Percentiles rank a stretch among this genome's conserved stretches.
These are phyloP conservation scores for Capsella bursapastoris DNA, from an alignment of 345 rosid species.

Conservation along the genomic window DNA sequence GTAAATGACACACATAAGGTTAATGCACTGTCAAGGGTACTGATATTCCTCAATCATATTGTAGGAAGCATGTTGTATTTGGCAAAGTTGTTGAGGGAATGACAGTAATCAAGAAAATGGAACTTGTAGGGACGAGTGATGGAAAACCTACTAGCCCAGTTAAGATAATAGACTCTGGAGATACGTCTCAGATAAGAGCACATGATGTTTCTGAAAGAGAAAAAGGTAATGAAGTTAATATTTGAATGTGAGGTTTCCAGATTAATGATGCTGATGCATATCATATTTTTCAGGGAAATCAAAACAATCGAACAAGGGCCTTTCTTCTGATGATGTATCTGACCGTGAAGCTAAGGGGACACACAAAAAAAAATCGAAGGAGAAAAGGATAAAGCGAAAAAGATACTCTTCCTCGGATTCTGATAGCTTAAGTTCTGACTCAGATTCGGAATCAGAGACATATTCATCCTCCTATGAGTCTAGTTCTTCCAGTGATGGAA, in stretches of 20 bases:
- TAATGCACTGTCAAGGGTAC: conserved; percentile 22
- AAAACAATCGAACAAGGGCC: conserved; percentile 57
- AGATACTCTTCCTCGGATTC: conserved; percentile 87
- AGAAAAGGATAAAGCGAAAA: conserved; percentile 63
- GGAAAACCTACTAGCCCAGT: conserved; percentile 67
- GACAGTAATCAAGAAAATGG: conserved; percentile 81
- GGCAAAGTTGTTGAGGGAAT: conserved; percentile 89
- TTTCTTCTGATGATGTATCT: conserved; percentile 61
- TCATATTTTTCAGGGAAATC: conserved; percentile 58
- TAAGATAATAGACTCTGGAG: conserved; percentile 79
- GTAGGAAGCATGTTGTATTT: conserved; percentile 97
- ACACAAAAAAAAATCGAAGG: conserved; percentile 58
- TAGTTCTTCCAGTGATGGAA: conserved; percentile 78
- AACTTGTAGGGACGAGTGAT: conserved; percentile 67
- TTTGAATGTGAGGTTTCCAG: conserved; percentile 28
- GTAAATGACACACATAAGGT: conserved; percentile 2
- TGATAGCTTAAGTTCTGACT: conserved; percentile 66
- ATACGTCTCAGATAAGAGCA: conserved; percentile 54
- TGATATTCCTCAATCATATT: conserved; percentile 28
- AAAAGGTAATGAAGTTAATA: conserved; percentile 52
- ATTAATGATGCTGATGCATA: conserved; percentile 12
- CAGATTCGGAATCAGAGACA: conserved; percentile 60
- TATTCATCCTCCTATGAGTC: conserved; percentile 64
- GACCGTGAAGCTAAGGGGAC: conserved; percentile 52
- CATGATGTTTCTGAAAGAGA: conserved; percentile 55